Evolutionary conservation across 352 stramenopile genomes (phyloP), one percentile per base, ranked within the genome.

Genomic region (Phytophthora quininea): DNA sequence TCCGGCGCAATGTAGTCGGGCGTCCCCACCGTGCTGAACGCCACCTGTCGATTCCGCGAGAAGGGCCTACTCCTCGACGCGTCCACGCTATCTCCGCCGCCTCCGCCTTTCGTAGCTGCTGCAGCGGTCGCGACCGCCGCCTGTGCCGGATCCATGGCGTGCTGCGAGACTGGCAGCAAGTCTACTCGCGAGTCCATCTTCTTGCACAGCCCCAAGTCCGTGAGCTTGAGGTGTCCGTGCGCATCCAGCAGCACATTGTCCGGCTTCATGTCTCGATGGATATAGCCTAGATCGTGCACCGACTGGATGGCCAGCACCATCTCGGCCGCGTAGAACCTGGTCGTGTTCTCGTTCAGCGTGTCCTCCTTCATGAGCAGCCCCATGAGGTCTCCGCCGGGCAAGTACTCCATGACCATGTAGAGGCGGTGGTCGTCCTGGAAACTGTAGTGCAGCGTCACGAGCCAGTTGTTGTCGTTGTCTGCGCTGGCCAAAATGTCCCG

Each of bases 1-100:
- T 99, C 97, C 2, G 97, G 97, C 12, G 97, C 97, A 64, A 99
- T 98, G 79, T 99, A 99, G 78, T 99, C 98, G 0, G 98, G 97
- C 32, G 98, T 99, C 14, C 98, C 98, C 4, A 99, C 98, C 0
- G 97, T 99, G 47, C 90, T 98, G 76, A 99, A 99, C 8, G 97
- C 98, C 32, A 98, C 87, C 62, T 97, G 85, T 24, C 96, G 80
- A 60, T 96, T 75, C 14, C 76, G 66, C 68, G 61, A 66, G 53
- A 69, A 81, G 8, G 67, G 70, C 60, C 73, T 70, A 64, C 71
- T 96, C 50, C 86, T 77, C 12, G 83, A 82, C 2, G 78, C 54
- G 57, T 91, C 83, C 12, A 73, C 64, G 45, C 61, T 66, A 50
- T 73, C 67, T 11, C 70, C 65, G 2, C 62, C 73, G 10, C 65